Evolutionary conservation across 805 yeast genomes (phyloP).

Genomic region (Dipodascus albidus): DNA sequence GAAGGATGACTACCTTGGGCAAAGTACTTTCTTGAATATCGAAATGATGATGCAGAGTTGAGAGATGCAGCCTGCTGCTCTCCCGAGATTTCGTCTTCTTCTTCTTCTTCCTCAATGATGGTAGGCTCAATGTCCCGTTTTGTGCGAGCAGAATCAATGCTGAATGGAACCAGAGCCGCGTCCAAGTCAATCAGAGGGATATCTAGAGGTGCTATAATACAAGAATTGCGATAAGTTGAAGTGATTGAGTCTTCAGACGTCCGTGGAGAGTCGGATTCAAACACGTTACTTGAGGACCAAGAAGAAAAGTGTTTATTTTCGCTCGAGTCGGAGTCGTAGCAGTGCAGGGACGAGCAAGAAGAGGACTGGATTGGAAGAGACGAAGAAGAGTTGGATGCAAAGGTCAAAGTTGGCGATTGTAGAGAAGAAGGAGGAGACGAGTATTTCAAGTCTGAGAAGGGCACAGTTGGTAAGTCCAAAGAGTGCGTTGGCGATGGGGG

Average conservation of each 20-base stretch:
- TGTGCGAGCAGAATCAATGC: neutral
- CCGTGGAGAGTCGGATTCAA: neutral
- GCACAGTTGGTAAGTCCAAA: neutral
- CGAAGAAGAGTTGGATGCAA: neutral
- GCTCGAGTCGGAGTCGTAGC: no score
- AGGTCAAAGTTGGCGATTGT: conserved; percentile 1
- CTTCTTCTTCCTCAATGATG: neutral
- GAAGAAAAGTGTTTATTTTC: neutral
- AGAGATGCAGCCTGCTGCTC: conserved; percentile 1
- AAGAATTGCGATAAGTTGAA: neutral
- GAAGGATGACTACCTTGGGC: neutral
- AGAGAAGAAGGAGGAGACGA: neutral
- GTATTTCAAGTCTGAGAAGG: neutral
- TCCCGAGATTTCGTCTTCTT: neutral
- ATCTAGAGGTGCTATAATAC: neutral
- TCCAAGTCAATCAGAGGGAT: neutral
- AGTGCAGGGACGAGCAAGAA: neutral
- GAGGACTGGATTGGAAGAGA: neutral
- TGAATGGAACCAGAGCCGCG: neutral
- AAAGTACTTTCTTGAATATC: neutral
- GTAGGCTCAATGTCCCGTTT: neutral
- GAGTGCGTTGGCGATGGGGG: neutral
- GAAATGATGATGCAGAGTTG: neutral
- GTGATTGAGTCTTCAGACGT: neutral
- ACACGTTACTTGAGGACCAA: neutral